Evolutionary conservation across 164 flowering plant genomes (phyloP).

Genomic region (Magnolia changhungtana): DNA sequence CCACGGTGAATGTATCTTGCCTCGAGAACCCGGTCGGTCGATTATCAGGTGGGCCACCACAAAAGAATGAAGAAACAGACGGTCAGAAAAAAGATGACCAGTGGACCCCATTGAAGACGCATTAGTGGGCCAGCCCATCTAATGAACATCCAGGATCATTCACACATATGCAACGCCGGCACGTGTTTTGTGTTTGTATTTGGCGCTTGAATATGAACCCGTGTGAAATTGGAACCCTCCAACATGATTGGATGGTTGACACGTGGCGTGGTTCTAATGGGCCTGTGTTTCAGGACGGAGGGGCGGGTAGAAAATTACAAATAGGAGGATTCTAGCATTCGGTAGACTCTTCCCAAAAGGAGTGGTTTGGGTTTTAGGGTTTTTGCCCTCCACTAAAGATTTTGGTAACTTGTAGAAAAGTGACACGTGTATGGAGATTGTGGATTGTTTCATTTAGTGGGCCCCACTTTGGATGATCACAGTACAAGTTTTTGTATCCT

Average conservation of each 20-base stretch:
- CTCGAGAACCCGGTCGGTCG: no score
- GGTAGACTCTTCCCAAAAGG: not conserved
- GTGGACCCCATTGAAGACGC: no score
- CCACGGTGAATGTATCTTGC: not conserved
- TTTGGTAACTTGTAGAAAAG: not conserved
- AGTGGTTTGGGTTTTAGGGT: not conserved
- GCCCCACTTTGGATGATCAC: not conserved
- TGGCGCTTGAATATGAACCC: no score
- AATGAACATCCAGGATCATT: no score
- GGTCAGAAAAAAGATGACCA: no score
- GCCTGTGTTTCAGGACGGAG: not conserved
- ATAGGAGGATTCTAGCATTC: not conserved
- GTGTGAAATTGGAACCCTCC: no score
- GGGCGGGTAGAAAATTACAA: not conserved
- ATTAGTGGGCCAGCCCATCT: no score
- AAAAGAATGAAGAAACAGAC: no score
- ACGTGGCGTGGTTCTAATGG: not conserved
- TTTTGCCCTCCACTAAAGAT: not conserved
- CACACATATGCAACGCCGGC: no score
- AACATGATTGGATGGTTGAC: not conserved
- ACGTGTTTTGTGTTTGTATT: no score
- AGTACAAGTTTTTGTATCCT: not conserved
- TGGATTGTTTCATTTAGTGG: not conserved
- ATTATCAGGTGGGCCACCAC: no score
- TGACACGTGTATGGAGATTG: not conserved